These are phyloP conservation scores for Pachyrhizus erosus DNA, from an alignment of 306 rosid genomes.

Conservation along the genomic window DNA sequence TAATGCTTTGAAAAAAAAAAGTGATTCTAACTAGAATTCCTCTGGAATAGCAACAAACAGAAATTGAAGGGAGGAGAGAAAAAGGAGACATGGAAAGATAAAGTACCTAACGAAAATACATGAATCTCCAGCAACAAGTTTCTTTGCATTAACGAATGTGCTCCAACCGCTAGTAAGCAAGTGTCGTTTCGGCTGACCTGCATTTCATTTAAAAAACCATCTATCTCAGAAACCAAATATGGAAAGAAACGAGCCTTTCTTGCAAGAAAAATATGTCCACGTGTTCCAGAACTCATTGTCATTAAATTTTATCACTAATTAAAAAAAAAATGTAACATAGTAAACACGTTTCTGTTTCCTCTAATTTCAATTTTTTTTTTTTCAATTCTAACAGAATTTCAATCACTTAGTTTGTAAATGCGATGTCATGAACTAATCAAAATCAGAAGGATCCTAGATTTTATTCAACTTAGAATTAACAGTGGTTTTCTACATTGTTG, in stretches of 20 bases:
- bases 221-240: conserved; percentile 22
- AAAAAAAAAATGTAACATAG: too few relatives aligned
- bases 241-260: neutral
- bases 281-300: too few relatives aligned
- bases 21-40: neutral
- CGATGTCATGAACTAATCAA: too few relatives aligned
- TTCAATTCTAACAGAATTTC: too few relatives aligned
- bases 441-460: neutral
- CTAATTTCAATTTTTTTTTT: too few relatives aligned
- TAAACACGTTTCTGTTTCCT: too few relatives aligned
- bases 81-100: conserved; percentile 13
- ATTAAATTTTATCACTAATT: too few relatives aligned
- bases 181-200: conserved; percentile 79
- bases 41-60: neutral
- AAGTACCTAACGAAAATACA: conserved; percentile 69
- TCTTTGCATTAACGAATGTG: conserved; percentile 66
- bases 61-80: neutral
- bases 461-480: neutral
- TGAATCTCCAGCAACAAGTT: conserved; percentile 69
- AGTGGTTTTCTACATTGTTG: neutral
- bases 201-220: conserved; percentile 37
- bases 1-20: neutral
- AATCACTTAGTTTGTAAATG: too few relatives aligned
- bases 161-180: conserved; percentile 85
- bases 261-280: neutral